Base-by-base conservation (phyloP, 352 stramenopile genomes). In the Blastocystis sp. region DNA sequence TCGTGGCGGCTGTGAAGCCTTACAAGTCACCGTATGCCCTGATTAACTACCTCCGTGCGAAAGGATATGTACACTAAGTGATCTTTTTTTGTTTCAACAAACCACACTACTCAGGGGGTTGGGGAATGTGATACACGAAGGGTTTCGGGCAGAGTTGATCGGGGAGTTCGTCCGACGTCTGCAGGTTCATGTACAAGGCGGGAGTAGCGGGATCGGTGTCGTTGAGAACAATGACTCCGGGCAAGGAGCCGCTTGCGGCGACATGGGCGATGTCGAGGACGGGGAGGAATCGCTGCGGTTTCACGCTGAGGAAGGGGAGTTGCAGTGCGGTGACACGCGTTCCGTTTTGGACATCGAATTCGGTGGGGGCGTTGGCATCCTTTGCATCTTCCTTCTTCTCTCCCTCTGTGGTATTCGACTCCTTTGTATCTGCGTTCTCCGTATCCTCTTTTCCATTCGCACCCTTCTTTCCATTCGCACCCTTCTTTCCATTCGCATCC, bases 11-110 rank as follows among this genome's bases (percentile, higher is more conserved):
- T 63, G 67, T 78, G 9, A 59, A 61, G 21, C 67, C 67, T 11
- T 78, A 78, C 34, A 27, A 16, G 18, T 32, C 49, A 44, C 67
- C 67, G 14, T 78, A 78, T n/a, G 53, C 49, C 11, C 24, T 78
- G 44, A 78, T 78, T 27, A n/a, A 29, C 27, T 78, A 63, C 53
- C 48, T 78, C n/a, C 67, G 49, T 78, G 24, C n/a, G n/a, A 21
- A 78, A 16, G 67, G 67, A 34, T 78, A 78, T 59, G 44, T 78
- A 57, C 24, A 78, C 67, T 78, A 69, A 46, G 24, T 8, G 18
- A 18, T 16, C 34, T 44, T 21, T 63, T 38, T 78, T 78, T 57
- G 44, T 78, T 63, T 27, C 27, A 34, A 78, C 56, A 78, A 34
- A 40, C 38, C 16, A 2, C 49, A 40, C 49, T 78, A 24, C 36